A percentile compares a stretch with the other conserved stretches of the same genome.
Evolutionary conservation across 345 rosid species (phyloP).

Genomic region (Mercurialis annua): DNA sequence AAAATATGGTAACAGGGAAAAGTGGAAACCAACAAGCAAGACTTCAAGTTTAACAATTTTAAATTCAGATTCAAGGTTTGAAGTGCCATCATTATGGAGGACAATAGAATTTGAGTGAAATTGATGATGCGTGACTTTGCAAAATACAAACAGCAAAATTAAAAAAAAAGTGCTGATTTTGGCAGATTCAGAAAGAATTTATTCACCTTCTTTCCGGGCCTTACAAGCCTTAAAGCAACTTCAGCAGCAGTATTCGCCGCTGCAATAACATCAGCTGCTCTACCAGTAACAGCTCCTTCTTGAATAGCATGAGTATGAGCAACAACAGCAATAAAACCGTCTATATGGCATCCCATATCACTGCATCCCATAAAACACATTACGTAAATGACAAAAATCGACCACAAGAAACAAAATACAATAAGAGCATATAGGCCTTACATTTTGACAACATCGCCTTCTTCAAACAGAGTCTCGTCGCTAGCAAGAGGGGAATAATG

Average conservation of each 20-base stretch:
- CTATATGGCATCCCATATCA: conserved; percentile 96
- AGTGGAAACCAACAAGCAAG: conserved; percentile 32
- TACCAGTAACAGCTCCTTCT: conserved; percentile 63
- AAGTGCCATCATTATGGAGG: no score
- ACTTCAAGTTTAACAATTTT: no score
- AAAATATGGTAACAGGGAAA: no score
- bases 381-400: neutral
- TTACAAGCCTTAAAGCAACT: conserved; percentile 96
- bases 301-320: conserved; percentile 86
- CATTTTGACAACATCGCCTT: conserved; percentile 88
- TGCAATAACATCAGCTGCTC: conserved; percentile 85
- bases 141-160: neutral
- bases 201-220: conserved; percentile 91
- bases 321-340: conserved; percentile 96
- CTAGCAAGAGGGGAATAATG: conserved; percentile 91
- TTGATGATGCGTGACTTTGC: no score
- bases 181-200: conserved; percentile 11
- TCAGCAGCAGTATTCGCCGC: conserved; percentile 96
- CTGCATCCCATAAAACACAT: conserved; percentile 32
- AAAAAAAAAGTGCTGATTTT: neutral
- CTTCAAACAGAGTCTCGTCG: conserved; percentile 72
- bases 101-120: no score
- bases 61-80: no score
- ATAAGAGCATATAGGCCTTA: conserved; percentile 31
- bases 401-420: neutral